phyloP scores from a whole-genome alignment of 2,329 filamentous ascomycete genomes.

The Byssoonygena ceratinophila region DNA sequence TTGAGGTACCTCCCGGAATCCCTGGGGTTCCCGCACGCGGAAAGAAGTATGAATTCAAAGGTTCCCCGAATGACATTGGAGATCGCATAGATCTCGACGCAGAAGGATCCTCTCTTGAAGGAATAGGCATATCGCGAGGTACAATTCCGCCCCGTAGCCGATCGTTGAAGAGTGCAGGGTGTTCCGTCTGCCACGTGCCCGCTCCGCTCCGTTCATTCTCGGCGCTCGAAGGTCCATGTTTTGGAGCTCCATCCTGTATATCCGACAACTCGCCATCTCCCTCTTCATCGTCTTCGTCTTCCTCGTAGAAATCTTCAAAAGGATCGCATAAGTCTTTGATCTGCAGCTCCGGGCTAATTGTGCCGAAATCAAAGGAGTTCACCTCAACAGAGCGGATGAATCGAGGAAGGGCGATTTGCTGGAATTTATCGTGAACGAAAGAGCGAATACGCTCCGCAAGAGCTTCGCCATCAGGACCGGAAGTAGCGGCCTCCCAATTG shows the following conservation, averaged over 20 bases:
- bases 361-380: constrained; percentile 87
- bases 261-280: constrained; percentile 34
- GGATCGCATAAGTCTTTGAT: constrained; percentile 97
- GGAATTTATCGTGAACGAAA: constrained; percentile 94
- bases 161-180: constrained; percentile 3
- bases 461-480: constrained; percentile 72
- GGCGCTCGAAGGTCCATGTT: background rate
- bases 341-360: constrained; percentile 69
- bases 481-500: constrained; percentile 88
- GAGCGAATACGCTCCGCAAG: constrained; percentile 78
- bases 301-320: constrained; percentile 90
- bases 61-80: constrained; percentile 29
- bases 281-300: constrained; percentile 46
- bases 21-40: constrained; percentile 39
- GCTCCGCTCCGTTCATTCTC: background rate
- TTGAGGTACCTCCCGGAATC: constrained; percentile 42
- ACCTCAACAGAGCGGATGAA: constrained; percentile 96
- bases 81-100: constrained; percentile 29
- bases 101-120: constrained; percentile 22
- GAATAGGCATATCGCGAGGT: constrained; percentile 24
- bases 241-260: constrained; percentile 25
- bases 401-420: constrained; percentile 77
- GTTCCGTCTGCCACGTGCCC: constrained; percentile 12
- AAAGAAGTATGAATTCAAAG: constrained; percentile 34
- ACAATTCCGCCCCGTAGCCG: constrained; percentile 24